phyloP scores from a whole-genome alignment of 2,329 filamentous ascomycete species.

The Penicillium sp. region DNA sequence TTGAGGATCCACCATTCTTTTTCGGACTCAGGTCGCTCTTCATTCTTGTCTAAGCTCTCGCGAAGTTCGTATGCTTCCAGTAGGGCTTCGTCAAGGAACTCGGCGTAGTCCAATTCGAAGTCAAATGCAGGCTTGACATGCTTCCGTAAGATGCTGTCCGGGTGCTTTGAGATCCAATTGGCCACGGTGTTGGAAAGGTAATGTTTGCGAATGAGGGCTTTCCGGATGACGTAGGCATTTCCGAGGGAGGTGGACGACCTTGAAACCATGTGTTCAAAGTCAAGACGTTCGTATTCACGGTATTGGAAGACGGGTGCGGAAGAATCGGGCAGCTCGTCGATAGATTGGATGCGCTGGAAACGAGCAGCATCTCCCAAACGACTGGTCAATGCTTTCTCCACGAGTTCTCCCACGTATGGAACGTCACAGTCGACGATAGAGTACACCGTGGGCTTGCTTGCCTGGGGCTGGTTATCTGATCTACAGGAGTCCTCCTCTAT shows the following conservation, averaged over 20 bases:
- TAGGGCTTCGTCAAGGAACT: slow-evolving; percentile 92
- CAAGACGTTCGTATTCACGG: slow-evolving; percentile 79
- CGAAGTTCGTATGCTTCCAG: slow-evolving; percentile 85
- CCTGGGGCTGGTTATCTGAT: slow-evolving; percentile 38
- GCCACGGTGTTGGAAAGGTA: slow-evolving; percentile 82
- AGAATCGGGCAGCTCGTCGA: slow-evolving; percentile 49
- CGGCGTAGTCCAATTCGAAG: slow-evolving; percentile 94
- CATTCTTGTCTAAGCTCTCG: slow-evolving; percentile 73
- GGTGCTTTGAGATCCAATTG: slow-evolving; percentile 83
- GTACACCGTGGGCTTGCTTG: slow-evolving; percentile 56
- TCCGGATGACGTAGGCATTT: slow-evolving; percentile 93
- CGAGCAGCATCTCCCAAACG: slow-evolving; percentile 54
- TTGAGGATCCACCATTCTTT: slow-evolving; percentile 97
- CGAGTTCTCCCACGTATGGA: slow-evolving; percentile 82
- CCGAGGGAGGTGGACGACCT: slow-evolving; percentile 65
- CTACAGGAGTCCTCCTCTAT: slow-evolving; percentile 37
- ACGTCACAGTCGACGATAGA: slow-evolving; percentile 84
- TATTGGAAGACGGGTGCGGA: slow-evolving; percentile 69
- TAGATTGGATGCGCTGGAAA: slow-evolving; percentile 57
- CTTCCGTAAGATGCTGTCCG: slow-evolving; percentile 63
- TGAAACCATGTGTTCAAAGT: slow-evolving; percentile 72
- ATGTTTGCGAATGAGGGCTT: slow-evolving; percentile 94
- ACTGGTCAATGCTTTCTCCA: slow-evolving; percentile 68
- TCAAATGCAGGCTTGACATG: slow-evolving; percentile 78
- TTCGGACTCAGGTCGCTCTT: slow-evolving; percentile 59